phyloP scores from a whole-genome alignment of 768 basidiomycete genomes.

The Xerocomellus amylosporus region DNA sequence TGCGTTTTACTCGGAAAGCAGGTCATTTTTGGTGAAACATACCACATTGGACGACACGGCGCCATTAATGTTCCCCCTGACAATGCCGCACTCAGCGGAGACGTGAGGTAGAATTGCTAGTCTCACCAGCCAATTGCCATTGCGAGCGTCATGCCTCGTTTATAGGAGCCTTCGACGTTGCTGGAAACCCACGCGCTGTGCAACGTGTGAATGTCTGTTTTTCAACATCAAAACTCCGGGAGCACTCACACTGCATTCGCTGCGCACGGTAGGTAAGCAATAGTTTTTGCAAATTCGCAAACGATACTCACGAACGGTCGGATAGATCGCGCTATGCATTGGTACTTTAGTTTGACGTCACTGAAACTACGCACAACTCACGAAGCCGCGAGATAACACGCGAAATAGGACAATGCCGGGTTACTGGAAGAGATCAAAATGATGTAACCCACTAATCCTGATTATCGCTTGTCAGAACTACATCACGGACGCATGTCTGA shows the following conservation, averaged over 20 bases:
- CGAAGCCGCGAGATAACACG: constrained; percentile 68
- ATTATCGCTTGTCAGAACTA: neutral
- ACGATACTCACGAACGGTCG: constrained; percentile 40
- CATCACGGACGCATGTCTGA: neutral
- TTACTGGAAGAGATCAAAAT: constrained; percentile 60
- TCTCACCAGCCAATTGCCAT: constrained; percentile 60
- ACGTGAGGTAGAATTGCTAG: constrained; percentile 12
- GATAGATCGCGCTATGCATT: constrained; percentile 42
- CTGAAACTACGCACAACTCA: constrained; percentile 34
- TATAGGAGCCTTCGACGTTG: constrained; percentile 73
- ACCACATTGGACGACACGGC: constrained; percentile 67
- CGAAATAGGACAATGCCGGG: constrained; percentile 69
- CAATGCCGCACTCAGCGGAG: constrained; percentile 1
- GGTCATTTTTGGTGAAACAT: constrained; percentile 26
- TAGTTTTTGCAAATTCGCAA: neutral
- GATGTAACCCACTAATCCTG: constrained; percentile 58
- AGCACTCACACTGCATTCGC: constrained; percentile 50
- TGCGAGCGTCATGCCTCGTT: constrained; percentile 65
- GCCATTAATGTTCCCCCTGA: constrained; percentile 63
- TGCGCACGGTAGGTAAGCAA: constrained; percentile 10
- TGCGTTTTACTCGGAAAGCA: neutral
- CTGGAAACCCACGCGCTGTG: constrained; percentile 67
- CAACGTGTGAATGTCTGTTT: neutral
- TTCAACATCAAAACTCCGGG: constrained; percentile 6
- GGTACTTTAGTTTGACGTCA: neutral